Percentiles rank a stretch among this genome's conserved stretches.
phyloP scores from a whole-genome alignment of 306 rosid genomes.

The Malus sylvestris region DNA sequence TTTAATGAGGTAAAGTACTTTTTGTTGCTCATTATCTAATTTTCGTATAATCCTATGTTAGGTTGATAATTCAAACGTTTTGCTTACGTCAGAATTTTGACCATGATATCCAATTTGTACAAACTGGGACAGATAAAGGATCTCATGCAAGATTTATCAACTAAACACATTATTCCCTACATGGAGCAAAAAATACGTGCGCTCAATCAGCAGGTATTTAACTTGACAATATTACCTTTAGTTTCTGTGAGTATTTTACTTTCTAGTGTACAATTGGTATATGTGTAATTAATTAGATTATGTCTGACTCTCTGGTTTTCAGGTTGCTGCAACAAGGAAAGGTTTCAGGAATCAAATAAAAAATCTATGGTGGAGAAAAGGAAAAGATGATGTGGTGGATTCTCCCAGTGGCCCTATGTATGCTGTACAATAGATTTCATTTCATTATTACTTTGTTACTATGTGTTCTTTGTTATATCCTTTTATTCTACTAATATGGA shows the following conservation, averaged over 20 bases:
- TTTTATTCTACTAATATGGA: constrained; percentile 26
- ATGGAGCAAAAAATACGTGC: constrained; percentile 92
- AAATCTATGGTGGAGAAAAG: constrained; percentile 99
- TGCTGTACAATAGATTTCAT: constrained; percentile 23
- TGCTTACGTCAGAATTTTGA: constrained; percentile 28
- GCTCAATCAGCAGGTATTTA: constrained; percentile 84
- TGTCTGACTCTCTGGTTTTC: constrained; percentile 20
- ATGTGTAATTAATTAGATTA: neutral
- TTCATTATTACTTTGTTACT: neutral
- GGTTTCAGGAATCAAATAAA: constrained; percentile 93
- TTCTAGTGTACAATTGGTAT: neutral
- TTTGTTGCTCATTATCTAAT: constrained; percentile 10
- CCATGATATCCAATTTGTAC: constrained; percentile 32
- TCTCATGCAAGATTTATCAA: constrained; percentile 79
- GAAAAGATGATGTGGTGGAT: constrained; percentile 83
- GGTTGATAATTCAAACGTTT: constrained; percentile 11
- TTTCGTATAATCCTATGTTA: constrained; percentile 11
- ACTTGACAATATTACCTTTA: neutral
- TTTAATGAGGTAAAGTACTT: constrained; percentile 49
- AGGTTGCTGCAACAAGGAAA: constrained; percentile 93
- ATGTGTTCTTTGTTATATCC: constrained; percentile 3
- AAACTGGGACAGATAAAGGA: constrained; percentile 63
- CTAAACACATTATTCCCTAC: constrained; percentile 81
- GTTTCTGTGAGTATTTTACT: constrained; percentile 15
- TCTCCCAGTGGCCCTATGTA: constrained; percentile 73